These are phyloP conservation scores for Spathaspora hagerdaliae DNA, from an alignment of 805 yeast species.

Conservation along the genomic window DNA sequence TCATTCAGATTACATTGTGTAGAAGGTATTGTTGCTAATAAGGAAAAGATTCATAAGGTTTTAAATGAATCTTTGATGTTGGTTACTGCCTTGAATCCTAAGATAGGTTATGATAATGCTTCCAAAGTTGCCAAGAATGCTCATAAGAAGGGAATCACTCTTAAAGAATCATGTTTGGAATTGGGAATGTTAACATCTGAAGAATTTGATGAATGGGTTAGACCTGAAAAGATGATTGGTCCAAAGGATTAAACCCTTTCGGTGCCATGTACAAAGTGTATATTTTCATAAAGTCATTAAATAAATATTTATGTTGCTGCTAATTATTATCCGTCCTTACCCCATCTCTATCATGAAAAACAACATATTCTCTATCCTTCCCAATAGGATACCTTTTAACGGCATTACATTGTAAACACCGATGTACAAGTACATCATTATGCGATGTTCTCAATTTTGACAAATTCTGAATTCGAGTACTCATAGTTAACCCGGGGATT, in stretches of 20 bases:
- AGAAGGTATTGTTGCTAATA: conserved; percentile 34
- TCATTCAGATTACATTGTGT: conserved; percentile 36
- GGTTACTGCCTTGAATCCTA: conserved; percentile 39
- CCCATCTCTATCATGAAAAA: conserved; percentile 41
- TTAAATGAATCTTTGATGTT: conserved; percentile 38
- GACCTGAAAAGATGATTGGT: conserved; percentile 38
- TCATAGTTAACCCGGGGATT: conserved; percentile 45
- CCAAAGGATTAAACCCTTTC: conserved; percentile 18
- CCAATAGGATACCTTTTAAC: conserved; percentile 64
- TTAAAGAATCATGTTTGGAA: conserved; percentile 35
- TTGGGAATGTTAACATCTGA: conserved; percentile 28
- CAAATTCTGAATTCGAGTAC: conserved; percentile 36
- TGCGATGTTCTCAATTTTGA: conserved; percentile 27
- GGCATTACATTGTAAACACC: conserved; percentile 51
- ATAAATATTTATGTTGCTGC: neutral
- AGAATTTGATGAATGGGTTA: conserved; percentile 37
- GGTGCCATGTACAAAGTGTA: neutral
- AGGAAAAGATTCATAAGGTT: conserved; percentile 31
- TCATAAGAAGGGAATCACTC: conserved; percentile 37
- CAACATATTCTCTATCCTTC: conserved; percentile 40
- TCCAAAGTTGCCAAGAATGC: conserved; percentile 40
- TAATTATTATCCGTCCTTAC: neutral
- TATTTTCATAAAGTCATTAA: neutral
- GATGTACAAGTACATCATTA: conserved; percentile 45
- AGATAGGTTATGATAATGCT: conserved; percentile 37